These are phyloP conservation scores for Fusarium sp. DNA, from an alignment of 2,329 filamentous ascomycete genomes.

Conservation along the genomic window DNA sequence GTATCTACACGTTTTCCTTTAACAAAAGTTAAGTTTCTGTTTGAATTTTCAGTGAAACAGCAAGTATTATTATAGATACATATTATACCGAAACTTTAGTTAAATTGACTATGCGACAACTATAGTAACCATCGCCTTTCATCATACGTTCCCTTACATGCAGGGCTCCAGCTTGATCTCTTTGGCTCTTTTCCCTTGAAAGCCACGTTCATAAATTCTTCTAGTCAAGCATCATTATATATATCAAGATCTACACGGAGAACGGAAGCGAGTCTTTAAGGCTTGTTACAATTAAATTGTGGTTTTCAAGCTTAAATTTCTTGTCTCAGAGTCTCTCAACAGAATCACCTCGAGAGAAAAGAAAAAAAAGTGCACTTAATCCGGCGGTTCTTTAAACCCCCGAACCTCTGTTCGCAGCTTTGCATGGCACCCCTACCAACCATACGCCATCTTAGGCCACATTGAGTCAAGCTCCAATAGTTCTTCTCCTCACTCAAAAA, in stretches of 20 bases:
- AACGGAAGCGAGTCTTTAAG: neutral
- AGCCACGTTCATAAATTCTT: neutral
- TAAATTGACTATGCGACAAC: neutral
- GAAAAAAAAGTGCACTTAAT: neutral
- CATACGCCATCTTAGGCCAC: conserved; percentile 24
- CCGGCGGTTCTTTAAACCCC: neutral
- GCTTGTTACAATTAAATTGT: conserved; percentile 7
- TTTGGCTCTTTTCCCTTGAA: neutral
- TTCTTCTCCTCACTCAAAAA: conserved; percentile 16
- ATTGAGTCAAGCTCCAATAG: conserved; percentile 42
- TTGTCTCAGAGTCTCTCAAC: neutral
- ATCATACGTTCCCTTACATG: neutral
- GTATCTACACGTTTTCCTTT: neutral
- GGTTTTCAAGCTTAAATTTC: conserved; percentile 28
- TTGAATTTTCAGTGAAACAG: neutral
- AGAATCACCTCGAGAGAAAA: neutral
- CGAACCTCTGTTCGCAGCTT: conserved; percentile 40
- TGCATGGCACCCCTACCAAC: conserved; percentile 26
- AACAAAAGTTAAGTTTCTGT: neutral
- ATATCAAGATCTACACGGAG: neutral
- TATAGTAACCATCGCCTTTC: neutral
- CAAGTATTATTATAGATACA: neutral
- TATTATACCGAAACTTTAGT: neutral
- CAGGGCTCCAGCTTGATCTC: neutral
- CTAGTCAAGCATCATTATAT: neutral